These are phyloP conservation scores for Adansonia gregorii DNA, from an alignment of 441 rosid genomes.

Conservation along the genomic window DNA sequence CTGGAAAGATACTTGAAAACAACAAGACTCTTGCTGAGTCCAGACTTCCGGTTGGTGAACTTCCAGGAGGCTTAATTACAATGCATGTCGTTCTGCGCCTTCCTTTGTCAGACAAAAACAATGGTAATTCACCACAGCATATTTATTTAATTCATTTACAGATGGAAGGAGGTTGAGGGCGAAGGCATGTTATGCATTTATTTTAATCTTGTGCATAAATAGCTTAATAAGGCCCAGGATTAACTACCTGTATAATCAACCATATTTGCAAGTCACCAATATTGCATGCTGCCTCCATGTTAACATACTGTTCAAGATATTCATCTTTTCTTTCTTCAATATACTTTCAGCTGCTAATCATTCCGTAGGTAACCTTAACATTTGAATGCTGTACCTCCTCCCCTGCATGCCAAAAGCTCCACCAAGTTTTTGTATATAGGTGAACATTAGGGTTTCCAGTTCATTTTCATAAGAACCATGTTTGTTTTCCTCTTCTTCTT, in stretches of 20 bases:
- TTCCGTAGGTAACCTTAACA: background rate
- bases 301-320: background rate
- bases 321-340: slow-evolving; percentile 2
- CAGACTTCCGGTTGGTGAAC: slow-evolving; percentile 63
- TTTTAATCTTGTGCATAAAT: background rate
- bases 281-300: background rate
- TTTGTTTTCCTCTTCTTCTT: background rate
- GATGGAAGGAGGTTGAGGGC: background rate
- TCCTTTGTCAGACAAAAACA: slow-evolving; percentile 57
- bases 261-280: background rate
- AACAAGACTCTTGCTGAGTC: slow-evolving; percentile 76
- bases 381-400: background rate
- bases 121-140: slow-evolving; percentile 41
- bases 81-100: slow-evolving; percentile 90
- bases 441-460: background rate
- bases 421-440: background rate
- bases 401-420: background rate
- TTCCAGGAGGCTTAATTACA: slow-evolving; percentile 73
- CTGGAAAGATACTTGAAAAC: slow-evolving; percentile 84
- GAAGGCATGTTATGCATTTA: background rate
- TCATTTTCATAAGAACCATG: slow-evolving; percentile 2
- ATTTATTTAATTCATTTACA: background rate
- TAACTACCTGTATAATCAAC: background rate
- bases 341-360: slow-evolving; percentile 3
- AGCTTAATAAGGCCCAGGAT: background rate